phyloP scores from a whole-genome alignment of 495 filamentous ascomycete genomes.

The Poronia punctata region DNA sequence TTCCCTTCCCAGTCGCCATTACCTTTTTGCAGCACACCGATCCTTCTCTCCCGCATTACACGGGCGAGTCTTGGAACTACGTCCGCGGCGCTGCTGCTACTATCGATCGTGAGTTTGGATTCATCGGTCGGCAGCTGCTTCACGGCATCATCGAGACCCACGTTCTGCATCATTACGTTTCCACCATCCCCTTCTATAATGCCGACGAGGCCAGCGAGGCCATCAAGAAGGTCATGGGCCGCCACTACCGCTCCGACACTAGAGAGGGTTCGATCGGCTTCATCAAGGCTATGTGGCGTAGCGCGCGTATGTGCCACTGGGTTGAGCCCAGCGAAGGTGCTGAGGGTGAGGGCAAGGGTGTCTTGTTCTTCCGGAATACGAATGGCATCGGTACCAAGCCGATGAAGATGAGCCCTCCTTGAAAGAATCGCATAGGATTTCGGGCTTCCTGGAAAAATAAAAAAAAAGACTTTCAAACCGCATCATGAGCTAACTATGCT shows the following conservation, averaged over 20 bases:
- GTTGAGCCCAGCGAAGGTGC: conserved; percentile 63
- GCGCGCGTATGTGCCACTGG: conserved; percentile 68
- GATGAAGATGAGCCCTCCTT: conserved; percentile 34
- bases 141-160: conserved; percentile 92
- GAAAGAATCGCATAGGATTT: too few relatives aligned
- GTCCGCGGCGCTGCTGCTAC: conserved; percentile 79
- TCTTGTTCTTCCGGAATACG: conserved; percentile 66
- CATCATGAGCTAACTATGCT: too few relatives aligned
- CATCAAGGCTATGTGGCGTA: conserved; percentile 56
- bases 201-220: conserved; percentile 82
- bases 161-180: conserved; percentile 83
- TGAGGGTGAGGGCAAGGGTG: conserved; percentile 54
- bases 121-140: conserved; percentile 77
- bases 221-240: conserved; percentile 75
- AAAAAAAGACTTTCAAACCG: too few relatives aligned
- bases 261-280: conserved; percentile 57
- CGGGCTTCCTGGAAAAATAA: too few relatives aligned
- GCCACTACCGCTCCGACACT: conserved; percentile 67
- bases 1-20: conserved; percentile 55
- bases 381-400: conserved; percentile 69
- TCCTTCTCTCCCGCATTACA: conserved; percentile 78
- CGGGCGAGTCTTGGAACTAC: conserved; percentile 69
- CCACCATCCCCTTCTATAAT: conserved; percentile 83
- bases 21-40: conserved; percentile 92
- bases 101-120: conserved; percentile 84